Conservation (phyloP, 2,329 filamentous ascomycete genomes). For the Setomelanomma holmii region DNA sequence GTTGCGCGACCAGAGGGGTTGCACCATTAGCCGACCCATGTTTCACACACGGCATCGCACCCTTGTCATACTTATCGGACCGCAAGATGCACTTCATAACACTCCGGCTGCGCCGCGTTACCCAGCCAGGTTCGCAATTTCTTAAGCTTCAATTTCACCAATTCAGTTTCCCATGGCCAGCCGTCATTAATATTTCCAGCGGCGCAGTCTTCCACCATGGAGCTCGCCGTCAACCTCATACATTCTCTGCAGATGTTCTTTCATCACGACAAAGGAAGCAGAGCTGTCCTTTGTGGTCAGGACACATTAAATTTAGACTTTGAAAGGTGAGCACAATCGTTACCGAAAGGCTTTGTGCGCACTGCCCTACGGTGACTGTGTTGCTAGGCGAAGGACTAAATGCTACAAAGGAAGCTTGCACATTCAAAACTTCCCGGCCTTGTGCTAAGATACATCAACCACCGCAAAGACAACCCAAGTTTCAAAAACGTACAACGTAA, state of each 20-base stretch:
- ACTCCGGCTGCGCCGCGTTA: constrained; percentile 21
- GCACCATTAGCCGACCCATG: constrained; percentile 40
- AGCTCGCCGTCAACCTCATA: constrained; percentile 25
- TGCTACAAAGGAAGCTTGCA: constrained; percentile 2
- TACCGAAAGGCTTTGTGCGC: constrained; percentile 2
- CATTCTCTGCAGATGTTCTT: constrained; percentile 34
- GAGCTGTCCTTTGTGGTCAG: constrained; percentile 20
- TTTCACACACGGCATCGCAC: constrained; percentile 34
- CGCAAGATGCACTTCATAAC: constrained; percentile 27
- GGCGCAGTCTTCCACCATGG: constrained; percentile 37
- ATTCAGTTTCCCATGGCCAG: constrained; percentile 20
- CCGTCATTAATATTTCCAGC: constrained; percentile 25
- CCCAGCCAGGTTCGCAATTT: constrained; percentile 13
- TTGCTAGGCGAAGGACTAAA: neutral
- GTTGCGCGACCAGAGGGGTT: constrained; percentile 36
- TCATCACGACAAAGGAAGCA: constrained; percentile 28
- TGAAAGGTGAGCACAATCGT: constrained; percentile 9
- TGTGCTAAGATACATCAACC: constrained; percentile 6
- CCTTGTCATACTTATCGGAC: constrained; percentile 24
- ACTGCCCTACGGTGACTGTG: neutral
- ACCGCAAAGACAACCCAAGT: neutral
- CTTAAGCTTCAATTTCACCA: constrained; percentile 5
- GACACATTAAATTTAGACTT: too few relatives aligned
- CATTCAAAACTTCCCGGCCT: constrained; percentile 16
- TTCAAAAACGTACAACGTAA: constrained; percentile 6